Conservation (phyloP, 2,329 filamentous ascomycete genomes). For the Aspergillus quadrilineatus region DNA sequence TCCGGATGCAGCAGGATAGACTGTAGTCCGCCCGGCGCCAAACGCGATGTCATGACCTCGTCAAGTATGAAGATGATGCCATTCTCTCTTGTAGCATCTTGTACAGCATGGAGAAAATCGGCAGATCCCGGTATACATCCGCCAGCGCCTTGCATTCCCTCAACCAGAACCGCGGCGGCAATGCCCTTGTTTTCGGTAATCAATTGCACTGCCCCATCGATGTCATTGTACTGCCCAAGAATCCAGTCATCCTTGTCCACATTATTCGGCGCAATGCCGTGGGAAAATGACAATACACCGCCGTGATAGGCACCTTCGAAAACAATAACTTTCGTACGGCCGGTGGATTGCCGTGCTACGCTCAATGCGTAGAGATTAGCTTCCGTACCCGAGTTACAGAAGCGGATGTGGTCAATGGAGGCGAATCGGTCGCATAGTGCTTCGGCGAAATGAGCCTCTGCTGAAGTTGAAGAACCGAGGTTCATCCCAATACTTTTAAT, state of each 20-base stretch:
- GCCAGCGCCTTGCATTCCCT: conserved; percentile 8
- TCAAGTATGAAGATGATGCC: conserved; percentile 66
- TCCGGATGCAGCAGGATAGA: background rate
- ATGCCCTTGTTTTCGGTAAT: conserved; percentile 39
- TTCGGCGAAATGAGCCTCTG: conserved; percentile 54
- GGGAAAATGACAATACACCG: conserved; percentile 51
- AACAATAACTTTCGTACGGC: conserved; percentile 37
- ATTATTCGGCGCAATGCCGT: conserved; percentile 27
- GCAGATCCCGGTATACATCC: conserved; percentile 5
- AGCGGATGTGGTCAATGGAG: conserved; percentile 56
- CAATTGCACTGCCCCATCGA: conserved; percentile 42
- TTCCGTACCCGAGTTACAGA: conserved; percentile 67
- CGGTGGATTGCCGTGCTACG: conserved; percentile 51
- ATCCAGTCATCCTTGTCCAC: conserved; percentile 58
- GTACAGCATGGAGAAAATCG: conserved; percentile 40
- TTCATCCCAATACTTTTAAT: conserved; percentile 52
- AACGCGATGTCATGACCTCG: conserved; percentile 68
- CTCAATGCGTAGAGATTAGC: conserved; percentile 62
- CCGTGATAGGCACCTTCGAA: conserved; percentile 44
- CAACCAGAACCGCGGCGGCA: conserved; percentile 49
- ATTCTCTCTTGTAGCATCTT: conserved; percentile 45
- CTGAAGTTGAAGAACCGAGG: conserved; percentile 53
- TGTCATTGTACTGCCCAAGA: conserved; percentile 62
- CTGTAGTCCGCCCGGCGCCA: conserved; percentile 54
- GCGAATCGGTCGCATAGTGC: conserved; percentile 56